phyloP scores from a whole-genome alignment of 148 eudicot genomes.

The Camellia granthamiana region DNA sequence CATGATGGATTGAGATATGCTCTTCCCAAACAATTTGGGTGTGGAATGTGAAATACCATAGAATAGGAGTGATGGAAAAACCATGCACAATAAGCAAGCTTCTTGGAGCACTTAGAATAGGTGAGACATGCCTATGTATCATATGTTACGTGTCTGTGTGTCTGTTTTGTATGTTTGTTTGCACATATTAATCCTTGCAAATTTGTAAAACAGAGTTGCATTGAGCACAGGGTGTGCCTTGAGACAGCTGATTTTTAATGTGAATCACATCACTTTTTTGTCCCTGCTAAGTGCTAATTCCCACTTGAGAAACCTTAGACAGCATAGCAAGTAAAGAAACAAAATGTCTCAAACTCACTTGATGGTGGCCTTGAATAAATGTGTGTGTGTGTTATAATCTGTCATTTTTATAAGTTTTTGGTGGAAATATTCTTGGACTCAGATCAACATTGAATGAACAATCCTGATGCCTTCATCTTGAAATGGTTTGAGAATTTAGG shows the following conservation, averaged over 20 bases:
- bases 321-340: neutral
- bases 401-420: no score
- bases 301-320: neutral
- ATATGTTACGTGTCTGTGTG: conserved; percentile 10
- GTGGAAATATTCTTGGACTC: no score
- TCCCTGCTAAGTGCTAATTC: neutral
- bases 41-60: no score
- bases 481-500: no score
- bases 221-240: no score
- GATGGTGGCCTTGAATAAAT: no score
- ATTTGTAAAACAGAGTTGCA: neutral
- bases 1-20: no score
- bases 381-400: no score
- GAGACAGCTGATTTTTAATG: neutral
- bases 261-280: neutral
- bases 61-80: neutral
- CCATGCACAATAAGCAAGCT: conserved; percentile 24
- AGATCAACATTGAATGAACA: no score
- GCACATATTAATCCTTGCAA: neutral
- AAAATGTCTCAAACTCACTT: no score
- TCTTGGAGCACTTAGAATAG: conserved; percentile 4
- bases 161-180: neutral
- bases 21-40: no score
- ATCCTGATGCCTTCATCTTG: no score
- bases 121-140: neutral